A percentile compares a stretch with the other conserved stretches of the same genome.
These are phyloP conservation scores for Emmonsia crescens DNA, from an alignment of 2,329 filamentous ascomycete species.

Conservation along the genomic window DNA sequence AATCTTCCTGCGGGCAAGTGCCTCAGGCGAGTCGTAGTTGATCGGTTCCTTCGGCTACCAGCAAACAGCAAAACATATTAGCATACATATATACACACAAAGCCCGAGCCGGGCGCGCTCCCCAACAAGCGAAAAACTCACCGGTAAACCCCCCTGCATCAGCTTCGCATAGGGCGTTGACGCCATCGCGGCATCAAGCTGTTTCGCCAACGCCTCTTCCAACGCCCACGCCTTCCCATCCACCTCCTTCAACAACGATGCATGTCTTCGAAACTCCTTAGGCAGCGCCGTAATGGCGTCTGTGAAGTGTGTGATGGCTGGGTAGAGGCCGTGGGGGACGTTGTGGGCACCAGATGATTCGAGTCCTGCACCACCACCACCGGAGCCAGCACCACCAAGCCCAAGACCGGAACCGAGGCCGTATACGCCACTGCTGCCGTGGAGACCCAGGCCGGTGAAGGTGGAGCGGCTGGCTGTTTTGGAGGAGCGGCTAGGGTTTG, in stretches of 20 bases:
- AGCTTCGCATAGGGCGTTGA: conserved; percentile 22
- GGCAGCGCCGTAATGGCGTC: conserved; percentile 87
- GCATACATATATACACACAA: background rate
- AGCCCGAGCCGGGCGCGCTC: too few relatives aligned
- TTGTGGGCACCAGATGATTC: conserved; percentile 4
- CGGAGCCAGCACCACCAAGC: background rate
- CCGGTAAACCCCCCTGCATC: conserved; percentile 20
- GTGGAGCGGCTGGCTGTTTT: conserved; percentile 33
- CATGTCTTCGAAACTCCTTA: conserved; percentile 89
- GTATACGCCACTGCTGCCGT: background rate
- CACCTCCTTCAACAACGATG: conserved; percentile 91
- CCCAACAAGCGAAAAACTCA: background rate
- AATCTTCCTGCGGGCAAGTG: conserved; percentile 47
- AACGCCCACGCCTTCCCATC: conserved; percentile 91
- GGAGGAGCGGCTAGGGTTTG: conserved; percentile 39
- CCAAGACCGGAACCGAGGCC: background rate
- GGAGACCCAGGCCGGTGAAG: conserved; percentile 18
- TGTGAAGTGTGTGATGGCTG: conserved; percentile 65
- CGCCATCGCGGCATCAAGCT: conserved; percentile 44
- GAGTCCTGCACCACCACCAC: background rate
- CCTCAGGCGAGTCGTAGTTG: conserved; percentile 23
- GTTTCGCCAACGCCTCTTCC: conserved; percentile 67
- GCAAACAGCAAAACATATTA: background rate
- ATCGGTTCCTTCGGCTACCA: background rate
- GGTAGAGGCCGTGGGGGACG: conserved; percentile 46